These are phyloP conservation scores for Exophiala oligosperma DNA, from an alignment of 2,329 filamentous ascomycete species.

Conservation along the genomic window DNA sequence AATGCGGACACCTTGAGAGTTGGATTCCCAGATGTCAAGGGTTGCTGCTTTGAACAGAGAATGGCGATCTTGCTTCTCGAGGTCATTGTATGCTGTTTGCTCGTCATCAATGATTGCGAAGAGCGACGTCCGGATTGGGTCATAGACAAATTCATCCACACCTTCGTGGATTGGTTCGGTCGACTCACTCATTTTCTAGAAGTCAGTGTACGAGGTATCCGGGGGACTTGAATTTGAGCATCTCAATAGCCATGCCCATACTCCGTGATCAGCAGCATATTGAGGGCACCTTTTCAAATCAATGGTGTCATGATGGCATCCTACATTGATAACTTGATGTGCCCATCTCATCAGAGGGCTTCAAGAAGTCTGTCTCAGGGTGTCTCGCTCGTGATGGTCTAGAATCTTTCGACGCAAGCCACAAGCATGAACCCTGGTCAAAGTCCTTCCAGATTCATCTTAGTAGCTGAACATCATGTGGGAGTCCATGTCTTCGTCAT, in stretches of 20 bases:
- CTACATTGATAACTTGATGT: too few relatives aligned
- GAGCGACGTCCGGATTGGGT: conserved; percentile 11
- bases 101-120: conserved; percentile 15
- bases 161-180: conserved; percentile 9
- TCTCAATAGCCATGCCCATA: too few relatives aligned
- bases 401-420: conserved; percentile 10
- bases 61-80: conserved; percentile 5
- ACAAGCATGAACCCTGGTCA: conserved; percentile 4
- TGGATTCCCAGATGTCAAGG: conserved; percentile 15
- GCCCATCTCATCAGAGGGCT: too few relatives aligned
- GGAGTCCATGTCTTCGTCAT: background rate
- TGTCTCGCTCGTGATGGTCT: too few relatives aligned
- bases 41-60: conserved; percentile 15
- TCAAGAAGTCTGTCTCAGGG: too few relatives aligned
- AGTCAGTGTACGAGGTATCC: background rate
- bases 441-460: background rate
- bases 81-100: conserved; percentile 12
- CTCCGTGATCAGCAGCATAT: too few relatives aligned
- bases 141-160: conserved; percentile 12
- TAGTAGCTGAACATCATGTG: background rate
- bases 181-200: conserved; percentile 11
- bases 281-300: too few relatives aligned
- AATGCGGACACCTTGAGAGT: background rate
- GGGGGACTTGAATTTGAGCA: too few relatives aligned
- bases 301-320: too few relatives aligned